Evolutionary conservation across 2,329 filamentous ascomycete species (phyloP), one percentile per base, ranked within the genome.

Genomic region (Curvularia sp.): DNA sequence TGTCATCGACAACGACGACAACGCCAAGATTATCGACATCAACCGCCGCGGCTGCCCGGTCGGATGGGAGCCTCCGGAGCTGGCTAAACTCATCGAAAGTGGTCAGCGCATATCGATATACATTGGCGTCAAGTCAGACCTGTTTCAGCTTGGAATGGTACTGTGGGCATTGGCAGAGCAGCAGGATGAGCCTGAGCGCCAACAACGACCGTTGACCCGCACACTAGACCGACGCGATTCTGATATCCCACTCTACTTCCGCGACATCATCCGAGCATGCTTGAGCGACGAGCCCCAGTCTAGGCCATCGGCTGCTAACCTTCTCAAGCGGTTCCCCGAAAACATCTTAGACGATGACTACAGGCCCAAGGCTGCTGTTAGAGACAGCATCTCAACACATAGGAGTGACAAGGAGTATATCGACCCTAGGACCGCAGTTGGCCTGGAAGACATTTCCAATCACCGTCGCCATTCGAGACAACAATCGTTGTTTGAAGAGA

Each of bases 1-100:
- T 64, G 95, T 99, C 61, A 90, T 99, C 70, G 92, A 98, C 75
- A 84, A 85, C 12, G 79, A 90, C 43, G 89, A 93, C 72, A 85
- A 97, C 71, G 95, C 94, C 8, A 94, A 96, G 71, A 98, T 99
- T 66, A 99, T 99, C 72, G 95, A 99, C 77, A 97, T 99, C 80
- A 99, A 99, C 79, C 86, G 95, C 55, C 85, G 95, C 68, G 95
- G 95, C n/a, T 99, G 95, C 70, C 95, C 95, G 0, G 91, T 98
- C 4, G 94, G 94, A 24, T 99, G 95, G 95, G 95, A 99, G 67
- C 93, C 95, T 2, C 95, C 95, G 4, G 95, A 99, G 78, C 90
- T 96, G 55, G 89, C 89, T 15, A 85, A 86, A 5, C 86, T 98
- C 55, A 92, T 98, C 60, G 89, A 94, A 64, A 93, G 89, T 76